Base-by-base conservation (phyloP, 805 yeast genomes). In the Pichia rugopelliculosa region DNA sequence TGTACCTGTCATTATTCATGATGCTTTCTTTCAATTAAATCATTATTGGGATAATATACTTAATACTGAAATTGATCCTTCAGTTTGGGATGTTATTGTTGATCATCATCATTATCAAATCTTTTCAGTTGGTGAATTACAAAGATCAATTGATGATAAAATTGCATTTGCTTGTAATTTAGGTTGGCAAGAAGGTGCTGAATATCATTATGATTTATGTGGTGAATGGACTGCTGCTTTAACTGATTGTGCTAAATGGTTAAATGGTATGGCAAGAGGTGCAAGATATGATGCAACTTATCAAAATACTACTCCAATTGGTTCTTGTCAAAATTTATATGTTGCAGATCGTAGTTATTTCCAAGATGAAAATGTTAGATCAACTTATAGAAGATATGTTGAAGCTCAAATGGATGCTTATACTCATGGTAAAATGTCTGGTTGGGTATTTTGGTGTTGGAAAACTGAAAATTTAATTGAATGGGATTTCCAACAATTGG, bases 371-470 rank as follows among this genome's bases (percentile, higher is more conserved):
- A 74, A 76, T 36, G 75, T 76, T 59, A 78, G 74, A 61, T 59
- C 57, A 22, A 71, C 79, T 54, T 77, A 82, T 41, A 80, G 96
- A 65, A 74, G 70, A 57, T 88, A 73, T 62, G 72, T 89, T 44
- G 96, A 90, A 70, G 96, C 96, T 42, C 96, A 90, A 73, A 70
- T 90, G 60, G 96, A 90, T 62, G 87, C 96, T 1, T 82, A 73
- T 60, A 45, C 52, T 26, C 51, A 61, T 42, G 69, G 65, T 47
- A 75, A 75, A 57, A 74, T 79, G 49, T 76, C 73, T 33, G 98
- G 98, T 27, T 90, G 96, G 96, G 77, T 87, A 49, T 84, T 86
- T 72, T 90, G 97, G 97, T 79, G 84, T 64, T 89, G 87, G 84
- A 90, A 89, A 73, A 85, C 96, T 24, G 96, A 90, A 68, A 67